Evolutionary conservation across 768 basidiomycete species (phyloP).

Genomic region (Suillus weaverae): DNA sequence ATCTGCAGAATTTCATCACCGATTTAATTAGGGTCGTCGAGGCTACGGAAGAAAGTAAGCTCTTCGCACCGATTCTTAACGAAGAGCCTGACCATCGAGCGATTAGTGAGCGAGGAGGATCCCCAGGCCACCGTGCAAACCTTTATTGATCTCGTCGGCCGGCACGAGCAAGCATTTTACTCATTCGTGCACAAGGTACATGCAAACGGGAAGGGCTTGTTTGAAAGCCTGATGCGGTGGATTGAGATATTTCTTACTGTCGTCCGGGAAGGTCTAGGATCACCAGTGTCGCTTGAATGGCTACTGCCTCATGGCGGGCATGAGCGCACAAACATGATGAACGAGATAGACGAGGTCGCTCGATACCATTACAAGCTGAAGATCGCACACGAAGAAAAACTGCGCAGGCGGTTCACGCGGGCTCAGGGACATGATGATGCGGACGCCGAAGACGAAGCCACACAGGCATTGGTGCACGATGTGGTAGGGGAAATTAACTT

Average conservation of each 20-base stretch:
- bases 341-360: constrained; percentile 87
- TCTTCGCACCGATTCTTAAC: background rate
- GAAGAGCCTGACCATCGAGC: constrained; percentile 6
- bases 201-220: constrained; percentile 91
- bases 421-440: constrained; percentile 50
- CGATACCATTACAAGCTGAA: constrained; percentile 95
- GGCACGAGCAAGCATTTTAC: constrained; percentile 97
- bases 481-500: constrained; percentile 83
- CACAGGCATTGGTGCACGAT: constrained; percentile 74
- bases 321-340: constrained; percentile 74
- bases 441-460: constrained; percentile 81
- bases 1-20: constrained; percentile 91
- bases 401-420: constrained; percentile 81
- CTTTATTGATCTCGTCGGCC: constrained; percentile 89
- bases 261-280: constrained; percentile 85
- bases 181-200: constrained; percentile 98
- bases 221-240: constrained; percentile 94
- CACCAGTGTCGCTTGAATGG: constrained; percentile 72
- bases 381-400: constrained; percentile 87
- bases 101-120: constrained; percentile 76
- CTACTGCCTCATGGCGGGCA: constrained; percentile 80
- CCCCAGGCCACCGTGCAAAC: constrained; percentile 85
- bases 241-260: constrained; percentile 92
- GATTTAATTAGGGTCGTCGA: constrained; percentile 96
- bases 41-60: constrained; percentile 82